These are phyloP conservation scores for Fusarium agapanthi DNA, from an alignment of 2,329 filamentous ascomycete genomes.

Conservation along the genomic window DNA sequence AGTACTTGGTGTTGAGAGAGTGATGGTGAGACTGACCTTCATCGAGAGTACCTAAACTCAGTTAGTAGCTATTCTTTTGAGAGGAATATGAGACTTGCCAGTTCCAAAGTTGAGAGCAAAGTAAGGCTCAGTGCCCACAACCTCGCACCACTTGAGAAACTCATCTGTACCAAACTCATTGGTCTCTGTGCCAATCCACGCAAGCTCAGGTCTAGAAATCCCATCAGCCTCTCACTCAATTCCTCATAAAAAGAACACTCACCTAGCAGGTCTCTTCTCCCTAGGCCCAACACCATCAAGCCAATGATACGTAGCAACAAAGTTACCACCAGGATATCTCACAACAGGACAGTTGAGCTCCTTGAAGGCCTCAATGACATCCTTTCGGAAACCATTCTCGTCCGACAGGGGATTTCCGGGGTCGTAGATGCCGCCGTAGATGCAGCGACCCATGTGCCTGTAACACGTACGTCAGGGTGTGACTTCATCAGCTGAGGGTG, in stretches of 20 bases:
- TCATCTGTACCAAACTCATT: slow-evolving; percentile 88
- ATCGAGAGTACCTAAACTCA: slow-evolving; percentile 49
- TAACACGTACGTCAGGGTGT: not conserved
- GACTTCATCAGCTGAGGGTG: not conserved
- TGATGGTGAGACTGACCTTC: slow-evolving; percentile 39
- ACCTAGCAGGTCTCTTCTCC: slow-evolving; percentile 68
- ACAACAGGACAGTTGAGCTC: slow-evolving; percentile 81
- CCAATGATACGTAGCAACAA: slow-evolving; percentile 87
- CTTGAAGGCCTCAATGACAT: slow-evolving; percentile 77
- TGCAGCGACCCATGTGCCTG: slow-evolving; percentile 88
- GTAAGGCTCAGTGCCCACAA: slow-evolving; percentile 79
- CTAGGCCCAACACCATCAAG: slow-evolving; percentile 79
- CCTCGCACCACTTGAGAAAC: slow-evolving; percentile 82
- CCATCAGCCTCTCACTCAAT: not conserved
- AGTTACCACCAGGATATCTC: slow-evolving; percentile 85
- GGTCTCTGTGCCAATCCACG: slow-evolving; percentile 79
- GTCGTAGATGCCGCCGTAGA: slow-evolving; percentile 88
- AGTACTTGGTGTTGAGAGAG: not conserved
- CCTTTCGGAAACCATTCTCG: slow-evolving; percentile 77
- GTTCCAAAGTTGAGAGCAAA: slow-evolving; percentile 85
- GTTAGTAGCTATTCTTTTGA: not conserved
- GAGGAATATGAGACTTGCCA: slow-evolving; percentile 49
- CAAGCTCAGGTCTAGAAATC: slow-evolving; percentile 70
- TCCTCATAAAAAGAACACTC: not conserved
- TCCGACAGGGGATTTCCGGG: slow-evolving; percentile 78